Evolutionary conservation across 1,284 basidiomycete species (phyloP).

Genomic region (Microbotryum intermedium): DNA sequence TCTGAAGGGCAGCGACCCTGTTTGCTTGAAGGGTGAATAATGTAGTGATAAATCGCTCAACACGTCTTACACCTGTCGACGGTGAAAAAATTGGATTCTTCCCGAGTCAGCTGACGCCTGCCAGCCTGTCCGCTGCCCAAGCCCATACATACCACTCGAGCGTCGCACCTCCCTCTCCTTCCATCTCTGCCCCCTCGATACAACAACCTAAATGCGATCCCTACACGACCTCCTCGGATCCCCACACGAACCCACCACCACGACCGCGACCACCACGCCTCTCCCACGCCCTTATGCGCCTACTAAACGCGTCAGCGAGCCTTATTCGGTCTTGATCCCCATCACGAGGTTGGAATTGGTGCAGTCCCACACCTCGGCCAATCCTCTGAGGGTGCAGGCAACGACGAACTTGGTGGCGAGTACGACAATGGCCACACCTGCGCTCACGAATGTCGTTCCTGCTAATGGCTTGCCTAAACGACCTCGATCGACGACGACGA

Average conservation of each 20-base stretch:
- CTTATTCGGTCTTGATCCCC: slow-evolving; percentile 19
- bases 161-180: neutral
- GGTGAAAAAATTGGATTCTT: no score
- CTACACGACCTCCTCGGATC: slow-evolving; percentile 9
- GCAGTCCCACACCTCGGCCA: slow-evolving; percentile 14
- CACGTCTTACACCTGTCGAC: no score
- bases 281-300: slow-evolving; percentile 14
- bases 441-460: neutral
- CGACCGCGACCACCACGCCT: neutral
- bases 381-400: slow-evolving; percentile 11
- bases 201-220: neutral
- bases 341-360: slow-evolving; percentile 24
- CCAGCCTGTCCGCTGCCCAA: no score
- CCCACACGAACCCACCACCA: neutral
- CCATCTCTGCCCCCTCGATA: neutral
- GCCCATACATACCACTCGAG: no score
- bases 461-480: slow-evolving; percentile 1
- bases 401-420: neutral
- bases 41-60: no score
- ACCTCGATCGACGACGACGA: neutral
- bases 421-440: neutral
- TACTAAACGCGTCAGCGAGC: slow-evolving; percentile 9
- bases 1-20: no score
- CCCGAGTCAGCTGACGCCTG: no score
- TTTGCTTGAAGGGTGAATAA: no score